phyloP scores from a whole-genome alignment of 345 rosid species.

The Boechera retrofracta region DNA sequence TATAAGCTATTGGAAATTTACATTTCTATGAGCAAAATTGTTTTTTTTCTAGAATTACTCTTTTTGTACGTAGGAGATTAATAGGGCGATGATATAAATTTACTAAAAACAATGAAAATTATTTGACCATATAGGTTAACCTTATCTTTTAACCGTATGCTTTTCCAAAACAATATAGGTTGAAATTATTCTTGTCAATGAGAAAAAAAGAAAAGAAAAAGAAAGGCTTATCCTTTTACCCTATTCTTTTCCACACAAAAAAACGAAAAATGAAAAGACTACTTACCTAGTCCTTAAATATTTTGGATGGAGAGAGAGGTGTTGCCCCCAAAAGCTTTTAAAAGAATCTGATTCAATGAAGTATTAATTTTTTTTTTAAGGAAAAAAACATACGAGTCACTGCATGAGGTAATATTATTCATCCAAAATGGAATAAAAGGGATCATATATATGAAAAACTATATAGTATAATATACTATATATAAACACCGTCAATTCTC shows the following conservation, averaged over 20 bases:
- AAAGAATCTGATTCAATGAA: slow-evolving; percentile 41
- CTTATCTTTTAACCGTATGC: neutral
- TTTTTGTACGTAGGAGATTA: neutral
- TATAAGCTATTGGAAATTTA: neutral
- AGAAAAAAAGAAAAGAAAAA: neutral
- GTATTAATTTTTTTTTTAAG: slow-evolving; percentile 9
- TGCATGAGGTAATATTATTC: slow-evolving; percentile 22
- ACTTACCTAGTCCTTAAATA: neutral
- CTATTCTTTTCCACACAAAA: neutral
- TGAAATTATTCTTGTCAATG: neutral
- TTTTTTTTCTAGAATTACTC: neutral
- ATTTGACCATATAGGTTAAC: neutral
- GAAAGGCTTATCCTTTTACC: slow-evolving; percentile 1
- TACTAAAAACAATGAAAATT: neutral
- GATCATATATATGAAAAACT: too few species aligned
- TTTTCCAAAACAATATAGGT: neutral
- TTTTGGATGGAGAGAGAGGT: slow-evolving; percentile 10
- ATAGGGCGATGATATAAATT: neutral
- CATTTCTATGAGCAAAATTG: neutral
- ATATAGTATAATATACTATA: neutral
- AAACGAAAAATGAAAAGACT: neutral
- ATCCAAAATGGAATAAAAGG: slow-evolving; percentile 25
- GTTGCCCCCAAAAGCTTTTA: slow-evolving; percentile 13
- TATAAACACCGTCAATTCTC: neutral
- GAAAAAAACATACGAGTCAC: slow-evolving; percentile 12